phyloP scores from a whole-genome alignment of 371 early-diverging fungal species.

The Mortierella sp. region DNA sequence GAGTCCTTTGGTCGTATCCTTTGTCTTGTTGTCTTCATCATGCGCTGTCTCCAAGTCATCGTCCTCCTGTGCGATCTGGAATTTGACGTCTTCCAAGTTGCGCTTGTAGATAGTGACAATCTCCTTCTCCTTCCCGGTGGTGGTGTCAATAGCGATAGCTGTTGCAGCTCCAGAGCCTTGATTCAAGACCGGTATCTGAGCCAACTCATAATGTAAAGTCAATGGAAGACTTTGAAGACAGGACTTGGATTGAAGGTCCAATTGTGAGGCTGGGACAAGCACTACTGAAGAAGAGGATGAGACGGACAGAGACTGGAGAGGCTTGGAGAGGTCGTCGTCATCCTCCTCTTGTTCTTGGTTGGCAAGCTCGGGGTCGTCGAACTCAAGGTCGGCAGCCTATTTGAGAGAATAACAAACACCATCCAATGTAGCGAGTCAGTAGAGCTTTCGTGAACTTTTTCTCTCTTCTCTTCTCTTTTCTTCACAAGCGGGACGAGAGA shows the following conservation, averaged over 20 bases:
- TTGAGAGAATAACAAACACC: not conserved
- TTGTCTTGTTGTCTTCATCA: conserved; percentile 23
- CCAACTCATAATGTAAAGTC: conserved; percentile 44
- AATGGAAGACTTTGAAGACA: conserved; percentile 31
- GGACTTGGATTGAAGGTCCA: conserved; percentile 27
- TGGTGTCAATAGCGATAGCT: conserved; percentile 22
- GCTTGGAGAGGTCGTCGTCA: conserved; percentile 53
- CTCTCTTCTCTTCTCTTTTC: too few relatives aligned
- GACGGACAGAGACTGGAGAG: conserved; percentile 50
- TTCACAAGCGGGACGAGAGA: too few relatives aligned
- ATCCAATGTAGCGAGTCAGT: not conserved
- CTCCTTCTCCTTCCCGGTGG: conserved; percentile 35
- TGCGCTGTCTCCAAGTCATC: conserved; percentile 66
- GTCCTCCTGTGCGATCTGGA: conserved; percentile 79
- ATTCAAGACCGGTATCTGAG: conserved; percentile 34
- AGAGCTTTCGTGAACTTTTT: too few relatives aligned
- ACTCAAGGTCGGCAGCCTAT: conserved; percentile 66
- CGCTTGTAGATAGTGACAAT: conserved; percentile 67
- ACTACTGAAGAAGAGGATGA: conserved; percentile 18
- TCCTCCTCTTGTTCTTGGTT: conserved; percentile 58
- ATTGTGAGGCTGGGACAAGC: conserved; percentile 33
- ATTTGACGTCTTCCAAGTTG: conserved; percentile 83
- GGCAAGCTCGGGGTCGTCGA: conserved; percentile 59
- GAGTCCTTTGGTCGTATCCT: conserved; percentile 30
- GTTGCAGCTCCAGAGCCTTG: conserved; percentile 28